These are phyloP conservation scores for Aspergillus avenaceus DNA, from an alignment of 495 filamentous ascomycete genomes.

Conservation along the genomic window DNA sequence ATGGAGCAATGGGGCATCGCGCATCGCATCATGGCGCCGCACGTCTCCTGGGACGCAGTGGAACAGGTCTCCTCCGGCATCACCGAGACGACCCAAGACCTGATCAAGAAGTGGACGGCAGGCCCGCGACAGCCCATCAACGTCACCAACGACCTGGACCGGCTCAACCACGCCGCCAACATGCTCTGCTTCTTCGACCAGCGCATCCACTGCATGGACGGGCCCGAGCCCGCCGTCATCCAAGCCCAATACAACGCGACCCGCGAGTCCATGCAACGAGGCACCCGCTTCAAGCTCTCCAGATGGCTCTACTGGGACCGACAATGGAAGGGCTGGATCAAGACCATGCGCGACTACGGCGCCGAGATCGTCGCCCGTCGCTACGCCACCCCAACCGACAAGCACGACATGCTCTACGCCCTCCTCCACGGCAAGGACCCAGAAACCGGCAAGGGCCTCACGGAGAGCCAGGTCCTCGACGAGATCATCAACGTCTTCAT, in stretches of 20 bases:
- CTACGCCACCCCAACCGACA: constrained; percentile 47
- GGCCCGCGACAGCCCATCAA: constrained; percentile 51
- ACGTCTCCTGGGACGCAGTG: constrained; percentile 32
- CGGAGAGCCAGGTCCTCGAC: constrained; percentile 58
- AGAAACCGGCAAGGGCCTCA: constrained; percentile 60
- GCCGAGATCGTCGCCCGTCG: constrained; percentile 55
- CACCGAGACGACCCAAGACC: constrained; percentile 61
- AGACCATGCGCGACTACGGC: constrained; percentile 53
- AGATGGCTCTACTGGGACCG: constrained; percentile 37
- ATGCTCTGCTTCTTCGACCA: constrained; percentile 57
- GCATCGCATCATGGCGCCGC: constrained; percentile 59
- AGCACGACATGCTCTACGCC: constrained; percentile 66
- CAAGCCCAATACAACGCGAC: constrained; percentile 38
- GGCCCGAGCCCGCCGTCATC: constrained; percentile 30
- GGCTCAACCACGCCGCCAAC: constrained; percentile 65
- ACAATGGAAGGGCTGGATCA: constrained; percentile 54
- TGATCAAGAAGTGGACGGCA: constrained; percentile 66
- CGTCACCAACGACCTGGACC: constrained; percentile 66
- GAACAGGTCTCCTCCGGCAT: constrained; percentile 48
- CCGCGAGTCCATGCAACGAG: constrained; percentile 37
- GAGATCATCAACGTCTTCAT: constrained; percentile 57
- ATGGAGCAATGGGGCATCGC: constrained; percentile 64
- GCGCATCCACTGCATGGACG: constrained; percentile 28
- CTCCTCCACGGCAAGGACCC: constrained; percentile 65
- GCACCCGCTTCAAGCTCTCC: constrained; percentile 34